A percentile compares a stretch with the other conserved stretches of the same genome.
Conservation (phyloP, 331 rosid species). For the Spiraea crenata region DNA sequence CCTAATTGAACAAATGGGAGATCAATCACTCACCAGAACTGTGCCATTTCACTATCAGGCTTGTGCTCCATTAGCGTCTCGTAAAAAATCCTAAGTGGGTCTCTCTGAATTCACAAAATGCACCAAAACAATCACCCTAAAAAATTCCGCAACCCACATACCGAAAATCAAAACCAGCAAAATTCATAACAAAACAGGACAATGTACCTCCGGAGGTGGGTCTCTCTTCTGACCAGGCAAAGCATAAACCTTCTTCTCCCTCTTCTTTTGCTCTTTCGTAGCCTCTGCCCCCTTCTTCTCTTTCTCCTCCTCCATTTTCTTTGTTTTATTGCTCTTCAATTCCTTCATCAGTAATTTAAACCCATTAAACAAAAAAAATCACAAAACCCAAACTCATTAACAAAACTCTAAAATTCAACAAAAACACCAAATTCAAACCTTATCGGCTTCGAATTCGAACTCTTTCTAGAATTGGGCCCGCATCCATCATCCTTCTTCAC, state of each 20-base stretch:
- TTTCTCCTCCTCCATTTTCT: constrained; percentile 34
- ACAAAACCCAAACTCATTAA: too few relatives aligned
- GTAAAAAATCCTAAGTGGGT: constrained; percentile 76
- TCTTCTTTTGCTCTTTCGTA: constrained; percentile 25
- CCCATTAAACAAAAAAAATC: constrained; percentile 1
- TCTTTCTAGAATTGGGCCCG: constrained; percentile 25
- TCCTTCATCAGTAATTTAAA: constrained; percentile 35
- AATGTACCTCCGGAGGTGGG: constrained; percentile 58
- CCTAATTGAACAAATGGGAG: neutral
- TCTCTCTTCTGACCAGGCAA: constrained; percentile 94
- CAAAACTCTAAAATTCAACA: neutral
- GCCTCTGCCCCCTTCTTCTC: neutral
- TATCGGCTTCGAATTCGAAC: constrained; percentile 34
- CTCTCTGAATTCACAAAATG: constrained; percentile 56
- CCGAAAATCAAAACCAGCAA: neutral
- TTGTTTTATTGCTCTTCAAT: constrained; percentile 29
- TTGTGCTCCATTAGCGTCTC: constrained; percentile 54
- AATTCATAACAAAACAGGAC: neutral
- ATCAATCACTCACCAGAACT: constrained; percentile 58
- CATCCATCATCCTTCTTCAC: constrained; percentile 46
- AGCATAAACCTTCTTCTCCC: constrained; percentile 69
- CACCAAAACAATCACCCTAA: constrained; percentile 12
- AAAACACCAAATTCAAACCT: constrained; percentile 29
- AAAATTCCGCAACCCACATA: neutral
- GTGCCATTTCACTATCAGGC: constrained; percentile 86